phyloP scores from a whole-genome alignment of 2,329 filamentous ascomycete genomes.

The Golovinomyces cichoracearum region DNA sequence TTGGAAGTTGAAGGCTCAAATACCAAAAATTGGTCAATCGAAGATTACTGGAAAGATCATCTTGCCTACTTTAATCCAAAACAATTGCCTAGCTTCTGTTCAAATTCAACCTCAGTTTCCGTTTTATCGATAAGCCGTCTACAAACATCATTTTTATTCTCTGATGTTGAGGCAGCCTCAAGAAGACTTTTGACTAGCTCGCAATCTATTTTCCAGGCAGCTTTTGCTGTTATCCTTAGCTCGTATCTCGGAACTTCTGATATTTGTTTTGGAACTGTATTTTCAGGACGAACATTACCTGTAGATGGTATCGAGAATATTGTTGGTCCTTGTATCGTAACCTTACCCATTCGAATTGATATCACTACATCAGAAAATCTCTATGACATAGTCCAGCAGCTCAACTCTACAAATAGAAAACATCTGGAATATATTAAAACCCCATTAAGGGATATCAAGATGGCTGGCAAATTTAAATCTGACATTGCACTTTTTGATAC shows the following conservation, averaged over 20 bases:
- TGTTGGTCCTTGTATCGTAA: constrained; percentile 55
- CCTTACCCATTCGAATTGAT: constrained; percentile 45
- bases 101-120: constrained; percentile 10
- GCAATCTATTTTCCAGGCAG: constrained; percentile 53
- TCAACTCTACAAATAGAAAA: constrained; percentile 39
- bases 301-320: constrained; percentile 43
- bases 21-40: constrained; percentile 19
- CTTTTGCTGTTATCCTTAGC: constrained; percentile 37
- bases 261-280: constrained; percentile 50
- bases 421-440: constrained; percentile 37
- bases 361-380: constrained; percentile 25
- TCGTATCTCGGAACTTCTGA: constrained; percentile 38
- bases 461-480: constrained; percentile 26
- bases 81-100: constrained; percentile 32
- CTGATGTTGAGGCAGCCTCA: constrained; percentile 9
- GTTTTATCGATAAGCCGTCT: constrained; percentile 12
- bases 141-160: constrained; percentile 14
- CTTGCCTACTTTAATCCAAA: constrained; percentile 30
- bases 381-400: constrained; percentile 32
- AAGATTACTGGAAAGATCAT: constrained; percentile 43
- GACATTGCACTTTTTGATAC: constrained; percentile 43
- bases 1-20: constrained; percentile 7
- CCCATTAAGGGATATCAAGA: constrained; percentile 44
- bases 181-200: constrained; percentile 20
- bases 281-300: constrained; percentile 55